Base-by-base conservation (phyloP, 106 monocot genomes). In the Agapanthus africanus region DNA sequence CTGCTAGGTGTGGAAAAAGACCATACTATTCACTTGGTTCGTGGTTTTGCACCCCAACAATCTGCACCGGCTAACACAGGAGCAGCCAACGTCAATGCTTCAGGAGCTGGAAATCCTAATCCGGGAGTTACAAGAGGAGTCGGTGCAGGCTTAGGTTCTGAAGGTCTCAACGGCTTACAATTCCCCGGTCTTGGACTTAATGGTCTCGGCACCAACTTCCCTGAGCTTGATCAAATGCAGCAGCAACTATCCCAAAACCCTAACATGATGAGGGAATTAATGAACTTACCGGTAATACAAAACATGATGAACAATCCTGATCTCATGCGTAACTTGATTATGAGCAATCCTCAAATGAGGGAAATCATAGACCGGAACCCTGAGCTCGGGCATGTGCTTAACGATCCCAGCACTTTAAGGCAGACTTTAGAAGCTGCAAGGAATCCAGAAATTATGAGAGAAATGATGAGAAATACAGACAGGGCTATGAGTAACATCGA, bases 401-500 rank as follows among this genome's bases (percentile, higher is more conserved):
- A 99, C 75, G 93, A 99, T 73, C 92, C 97, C 4, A 84, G 79
- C 79, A 90, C 82, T 32, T 80, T 99, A 3, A 78, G 93, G 28
- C 97, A 99, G 73, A 93, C 93, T 41, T 44, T 99, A 25, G 93
- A 99, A 78, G 92, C 87, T 42, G 85, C 87, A 61, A 86, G 97
- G 54, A 99, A 99, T 73, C 97, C 97, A 36, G 97, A 99, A 68
- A 80, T 99, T 15, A 99, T 99, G 97, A 87, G 97, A 68, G 97
- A 99, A 73, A 88, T 99, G 87, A 99, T 92, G 97, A 75, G 97
- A 7, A 99, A 99, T 72, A 99, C 97, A 35, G 97, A 99, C 66
- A 80, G 97, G 73, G 97, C 97, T 22, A 99, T 99, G 97, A 99
- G 97, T 69, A 99, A 99, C 68, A 99, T 99, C 37, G 97, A 99